phyloP scores from a whole-genome alignment of 495 filamentous ascomycete species.

The Xylaria palmicola region DNA sequence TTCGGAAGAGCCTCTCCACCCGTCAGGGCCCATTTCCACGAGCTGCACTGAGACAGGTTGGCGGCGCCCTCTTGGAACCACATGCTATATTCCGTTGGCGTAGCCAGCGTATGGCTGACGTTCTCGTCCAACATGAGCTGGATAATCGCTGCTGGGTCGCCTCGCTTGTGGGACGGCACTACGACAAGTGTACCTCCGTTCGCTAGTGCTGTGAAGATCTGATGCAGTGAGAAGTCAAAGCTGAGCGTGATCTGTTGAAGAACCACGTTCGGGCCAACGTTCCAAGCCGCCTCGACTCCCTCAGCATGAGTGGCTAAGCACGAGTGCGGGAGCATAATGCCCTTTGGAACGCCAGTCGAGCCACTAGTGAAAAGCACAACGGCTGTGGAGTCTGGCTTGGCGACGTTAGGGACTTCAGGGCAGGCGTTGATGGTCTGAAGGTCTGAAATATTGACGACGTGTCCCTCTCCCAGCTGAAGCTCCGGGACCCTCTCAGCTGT shows the following conservation, averaged over 20 bases:
- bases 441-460: background rate
- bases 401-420: background rate
- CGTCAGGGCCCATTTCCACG: background rate
- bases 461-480: background rate
- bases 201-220: constrained; percentile 15
- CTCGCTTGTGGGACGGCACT: background rate
- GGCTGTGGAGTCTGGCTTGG: constrained; percentile 19
- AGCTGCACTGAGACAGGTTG: background rate
- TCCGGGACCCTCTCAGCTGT: background rate
- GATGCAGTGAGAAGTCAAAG: constrained; percentile 21
- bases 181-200: constrained; percentile 18
- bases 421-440: background rate
- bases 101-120: constrained; percentile 15
- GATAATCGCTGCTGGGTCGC: constrained; percentile 14
- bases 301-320: constrained; percentile 2
- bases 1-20: background rate
- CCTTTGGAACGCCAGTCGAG: constrained; percentile 41
- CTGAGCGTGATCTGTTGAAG: constrained; percentile 20
- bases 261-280: constrained; percentile 1
- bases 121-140: constrained; percentile 10
- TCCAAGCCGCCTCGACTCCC: background rate
- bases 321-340: constrained; percentile 29
- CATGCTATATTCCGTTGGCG: constrained; percentile 18
- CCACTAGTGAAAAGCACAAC: constrained; percentile 42
- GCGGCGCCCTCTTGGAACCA: constrained; percentile 3